phyloP scores from a whole-genome alignment of 495 filamentous ascomycete genomes.

The Talaromyces adpressus region DNA sequence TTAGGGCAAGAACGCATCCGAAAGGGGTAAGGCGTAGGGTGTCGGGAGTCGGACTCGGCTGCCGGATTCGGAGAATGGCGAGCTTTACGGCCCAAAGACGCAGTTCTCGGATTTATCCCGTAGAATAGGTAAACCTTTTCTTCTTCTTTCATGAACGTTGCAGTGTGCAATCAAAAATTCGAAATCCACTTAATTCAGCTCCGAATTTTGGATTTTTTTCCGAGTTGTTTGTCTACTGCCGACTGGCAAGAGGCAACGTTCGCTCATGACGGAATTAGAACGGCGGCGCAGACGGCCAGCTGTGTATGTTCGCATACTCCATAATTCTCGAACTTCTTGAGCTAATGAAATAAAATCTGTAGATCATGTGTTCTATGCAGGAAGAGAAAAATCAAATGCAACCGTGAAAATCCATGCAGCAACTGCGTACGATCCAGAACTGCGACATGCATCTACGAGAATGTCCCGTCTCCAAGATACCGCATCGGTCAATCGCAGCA shows the following conservation, averaged over 20 bases:
- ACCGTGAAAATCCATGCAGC: constrained; percentile 40
- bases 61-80: constrained; percentile 21
- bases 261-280: constrained; percentile 26
- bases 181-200: not conserved
- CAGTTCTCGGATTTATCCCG: constrained; percentile 10
- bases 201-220: not conserved
- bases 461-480: constrained; percentile 11
- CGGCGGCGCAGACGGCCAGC: constrained; percentile 40
- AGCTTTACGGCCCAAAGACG: constrained; percentile 18
- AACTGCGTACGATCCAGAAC: constrained; percentile 42
- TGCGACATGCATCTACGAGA: constrained; percentile 33
- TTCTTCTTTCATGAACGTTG: not conserved
- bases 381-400: constrained; percentile 44
- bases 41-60: not conserved
- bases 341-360: constrained; percentile 9
- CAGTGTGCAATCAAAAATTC: not conserved
- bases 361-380: constrained; percentile 41
- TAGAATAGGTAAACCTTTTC: not conserved
- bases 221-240: not conserved
- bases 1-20: not conserved
- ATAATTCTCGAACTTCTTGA: too few species aligned
- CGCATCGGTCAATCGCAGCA: constrained; percentile 6
- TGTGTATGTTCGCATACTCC: constrained; percentile 28
- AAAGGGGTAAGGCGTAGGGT: not conserved
- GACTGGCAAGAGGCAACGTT: not conserved